Evolutionary conservation across 139 green algal genomes (phyloP).

Genomic region (Spirogloea muscicola): DNA sequence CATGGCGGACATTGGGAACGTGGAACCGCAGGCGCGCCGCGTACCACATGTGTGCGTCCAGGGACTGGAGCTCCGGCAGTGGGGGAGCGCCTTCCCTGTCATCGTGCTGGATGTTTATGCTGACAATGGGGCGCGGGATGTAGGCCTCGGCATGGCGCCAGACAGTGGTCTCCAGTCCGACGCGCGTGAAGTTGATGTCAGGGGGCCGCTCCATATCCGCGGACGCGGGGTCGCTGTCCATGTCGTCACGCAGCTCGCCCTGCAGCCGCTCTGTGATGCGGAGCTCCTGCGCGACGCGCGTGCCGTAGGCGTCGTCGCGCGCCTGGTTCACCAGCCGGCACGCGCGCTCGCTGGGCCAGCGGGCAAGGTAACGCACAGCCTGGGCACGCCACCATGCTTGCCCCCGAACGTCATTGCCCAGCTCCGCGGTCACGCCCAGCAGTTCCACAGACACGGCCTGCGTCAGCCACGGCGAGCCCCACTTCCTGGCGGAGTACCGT

Average conservation of each 20-base stretch:
- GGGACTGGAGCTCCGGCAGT: too few relatives aligned
- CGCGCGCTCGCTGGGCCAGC: constrained; percentile 7
- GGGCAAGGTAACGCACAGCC: constrained; percentile 14
- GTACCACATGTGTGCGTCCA: constrained; percentile 6
- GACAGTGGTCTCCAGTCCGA: too few relatives aligned
- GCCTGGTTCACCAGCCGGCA: constrained; percentile 14
- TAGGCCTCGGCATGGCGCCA: too few relatives aligned
- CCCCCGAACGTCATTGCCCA: background rate
- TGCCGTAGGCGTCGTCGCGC: constrained; percentile 13
- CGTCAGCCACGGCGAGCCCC: background rate
- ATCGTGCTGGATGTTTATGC: constrained; percentile 10
- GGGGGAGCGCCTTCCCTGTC: too few relatives aligned
- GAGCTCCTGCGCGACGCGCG: too few relatives aligned
- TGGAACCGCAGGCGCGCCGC: background rate
- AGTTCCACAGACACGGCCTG: background rate
- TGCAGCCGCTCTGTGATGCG: too few relatives aligned
- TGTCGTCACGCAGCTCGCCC: too few relatives aligned
- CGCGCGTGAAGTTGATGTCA: too few relatives aligned
- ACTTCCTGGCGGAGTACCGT: too few relatives aligned
- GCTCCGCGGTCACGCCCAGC: background rate
- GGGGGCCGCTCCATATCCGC: too few relatives aligned
- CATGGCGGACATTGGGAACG: background rate
- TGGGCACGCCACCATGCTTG: constrained; percentile 28
- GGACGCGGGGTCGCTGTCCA: too few relatives aligned
- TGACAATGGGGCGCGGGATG: constrained; percentile 7